Evolutionary conservation across 177 flowering plant genomes (phyloP).

Genomic region (Tripterygium wilfordii): DNA sequence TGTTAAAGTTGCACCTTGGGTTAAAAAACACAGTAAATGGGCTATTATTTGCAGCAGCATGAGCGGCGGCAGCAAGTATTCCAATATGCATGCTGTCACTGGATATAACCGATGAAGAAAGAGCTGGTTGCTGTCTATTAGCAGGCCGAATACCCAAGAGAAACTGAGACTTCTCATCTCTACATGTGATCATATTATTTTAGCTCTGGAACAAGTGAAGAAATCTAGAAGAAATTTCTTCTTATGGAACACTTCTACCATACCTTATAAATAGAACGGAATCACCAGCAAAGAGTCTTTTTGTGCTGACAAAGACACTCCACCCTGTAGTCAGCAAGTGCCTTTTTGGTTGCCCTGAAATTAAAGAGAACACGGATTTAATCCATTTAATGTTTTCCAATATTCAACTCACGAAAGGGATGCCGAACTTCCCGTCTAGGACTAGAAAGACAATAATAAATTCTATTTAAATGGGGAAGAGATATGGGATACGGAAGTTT

Average conservation of each 20-base stretch:
- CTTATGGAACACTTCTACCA: background rate
- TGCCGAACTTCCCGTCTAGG: too few relatives aligned
- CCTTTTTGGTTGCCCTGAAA: constrained; percentile 90
- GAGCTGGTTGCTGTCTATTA: constrained; percentile 71
- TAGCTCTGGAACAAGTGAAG: too few relatives aligned
- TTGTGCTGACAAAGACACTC: constrained; percentile 94
- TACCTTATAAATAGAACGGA: constrained; percentile 92
- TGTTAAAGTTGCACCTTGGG: constrained; percentile 51
- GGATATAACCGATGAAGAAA: constrained; percentile 85
- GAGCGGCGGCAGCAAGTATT: constrained; percentile 93
- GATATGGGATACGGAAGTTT: too few relatives aligned
- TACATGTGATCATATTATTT: too few relatives aligned
- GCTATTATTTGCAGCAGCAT: constrained; percentile 86
- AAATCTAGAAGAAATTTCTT: too few relatives aligned
- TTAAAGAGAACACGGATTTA: too few relatives aligned
- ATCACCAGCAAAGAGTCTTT: constrained; percentile 87
- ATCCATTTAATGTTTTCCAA: too few relatives aligned
- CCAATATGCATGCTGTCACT: constrained; percentile 98
- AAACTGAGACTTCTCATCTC: constrained; percentile 85
- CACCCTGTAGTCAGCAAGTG: constrained; percentile 92
- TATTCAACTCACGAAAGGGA: too few relatives aligned
- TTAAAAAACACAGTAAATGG: constrained; percentile 86
- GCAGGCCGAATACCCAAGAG: constrained; percentile 77
- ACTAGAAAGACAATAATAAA: too few relatives aligned
- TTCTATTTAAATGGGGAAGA: too few relatives aligned